phyloP scores from a whole-genome alignment of 1,284 basidiomycete species.

The Mycosarcoma maydis region DNA sequence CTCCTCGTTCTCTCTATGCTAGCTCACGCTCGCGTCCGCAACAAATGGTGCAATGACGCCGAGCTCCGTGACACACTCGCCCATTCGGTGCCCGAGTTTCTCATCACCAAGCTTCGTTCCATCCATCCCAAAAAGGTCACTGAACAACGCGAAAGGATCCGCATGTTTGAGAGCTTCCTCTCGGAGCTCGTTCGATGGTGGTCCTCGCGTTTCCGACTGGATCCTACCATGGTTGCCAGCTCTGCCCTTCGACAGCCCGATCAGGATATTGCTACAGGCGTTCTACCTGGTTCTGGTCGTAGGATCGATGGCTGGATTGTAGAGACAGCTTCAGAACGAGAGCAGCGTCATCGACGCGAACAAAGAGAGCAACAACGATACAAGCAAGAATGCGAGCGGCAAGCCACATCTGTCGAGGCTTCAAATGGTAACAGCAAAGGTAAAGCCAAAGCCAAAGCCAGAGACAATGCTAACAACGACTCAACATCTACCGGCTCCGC shows the following conservation, averaged over 20 bases:
- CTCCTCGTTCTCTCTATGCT: slow-evolving; percentile 74
- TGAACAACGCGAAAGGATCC: slow-evolving; percentile 61
- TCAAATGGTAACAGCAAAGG: slow-evolving; percentile 6
- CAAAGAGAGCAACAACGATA: slow-evolving; percentile 29
- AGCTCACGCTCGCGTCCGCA: slow-evolving; percentile 79
- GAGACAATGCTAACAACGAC: background rate
- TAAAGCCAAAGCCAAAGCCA: slow-evolving; percentile 28
- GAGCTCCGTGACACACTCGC: slow-evolving; percentile 73
- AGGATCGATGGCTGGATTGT: slow-evolving; percentile 64
- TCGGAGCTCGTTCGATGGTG: slow-evolving; percentile 63
- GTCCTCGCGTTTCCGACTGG: slow-evolving; percentile 56
- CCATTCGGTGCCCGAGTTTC: slow-evolving; percentile 49
- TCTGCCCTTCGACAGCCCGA: slow-evolving; percentile 62
- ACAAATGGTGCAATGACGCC: slow-evolving; percentile 84
- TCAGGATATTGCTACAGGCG: slow-evolving; percentile 54
- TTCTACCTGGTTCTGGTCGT: slow-evolving; percentile 38
- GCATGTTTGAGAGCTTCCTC: slow-evolving; percentile 64
- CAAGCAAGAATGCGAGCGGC: slow-evolving; percentile 24
- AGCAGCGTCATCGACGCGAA: slow-evolving; percentile 53
- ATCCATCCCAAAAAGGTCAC: slow-evolving; percentile 63
- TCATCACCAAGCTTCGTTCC: slow-evolving; percentile 56
- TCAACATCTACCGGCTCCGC: background rate
- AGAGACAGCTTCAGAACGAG: slow-evolving; percentile 56
- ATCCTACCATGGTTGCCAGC: slow-evolving; percentile 48
- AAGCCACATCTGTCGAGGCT: slow-evolving; percentile 2